phyloP scores from a whole-genome alignment of 225 moss, liverwort and hornwort species.

The Polytrichum formosum region DNA sequence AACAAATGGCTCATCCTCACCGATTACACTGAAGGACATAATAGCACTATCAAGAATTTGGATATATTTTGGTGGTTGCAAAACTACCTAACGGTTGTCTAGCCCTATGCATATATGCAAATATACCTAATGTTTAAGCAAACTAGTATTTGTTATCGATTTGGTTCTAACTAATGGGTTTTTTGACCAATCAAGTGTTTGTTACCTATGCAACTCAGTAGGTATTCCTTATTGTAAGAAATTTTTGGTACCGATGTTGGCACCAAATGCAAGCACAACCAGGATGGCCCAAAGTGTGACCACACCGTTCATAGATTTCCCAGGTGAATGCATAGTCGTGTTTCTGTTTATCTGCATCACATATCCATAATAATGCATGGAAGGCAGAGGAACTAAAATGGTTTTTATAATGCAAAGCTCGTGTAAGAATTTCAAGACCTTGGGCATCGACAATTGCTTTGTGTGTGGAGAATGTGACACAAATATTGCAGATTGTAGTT shows the following conservation, averaged over 20 bases:
- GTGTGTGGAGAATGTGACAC: slow-evolving; percentile 34
- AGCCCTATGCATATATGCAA: no score
- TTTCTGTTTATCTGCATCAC: not conserved
- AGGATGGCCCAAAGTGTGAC: slow-evolving; percentile 15
- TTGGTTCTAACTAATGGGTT: no score
- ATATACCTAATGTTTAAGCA: no score
- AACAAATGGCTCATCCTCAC: no score
- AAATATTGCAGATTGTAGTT: slow-evolving; percentile 17
- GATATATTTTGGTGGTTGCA: no score
- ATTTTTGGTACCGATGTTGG: not conserved
- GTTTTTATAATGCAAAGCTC: slow-evolving; percentile 15
- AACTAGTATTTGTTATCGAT: no score
- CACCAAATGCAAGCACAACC: slow-evolving; percentile 48
- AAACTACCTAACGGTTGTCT: no score
- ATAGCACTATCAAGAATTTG: no score
- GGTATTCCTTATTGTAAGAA: not conserved
- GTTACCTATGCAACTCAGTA: not conserved
- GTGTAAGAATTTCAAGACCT: slow-evolving; percentile 26
- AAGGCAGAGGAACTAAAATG: fast-evolving
- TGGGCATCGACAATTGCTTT: slow-evolving; percentile 31
- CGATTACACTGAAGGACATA: no score
- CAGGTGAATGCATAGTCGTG: slow-evolving; percentile 16
- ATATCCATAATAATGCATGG: slow-evolving; percentile 11
- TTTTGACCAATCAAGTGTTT: no score
- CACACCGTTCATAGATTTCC: slow-evolving; percentile 30